These are phyloP conservation scores for Alternaria alternata DNA, from an alignment of 2,329 filamentous ascomycete species.

Conservation along the genomic window DNA sequence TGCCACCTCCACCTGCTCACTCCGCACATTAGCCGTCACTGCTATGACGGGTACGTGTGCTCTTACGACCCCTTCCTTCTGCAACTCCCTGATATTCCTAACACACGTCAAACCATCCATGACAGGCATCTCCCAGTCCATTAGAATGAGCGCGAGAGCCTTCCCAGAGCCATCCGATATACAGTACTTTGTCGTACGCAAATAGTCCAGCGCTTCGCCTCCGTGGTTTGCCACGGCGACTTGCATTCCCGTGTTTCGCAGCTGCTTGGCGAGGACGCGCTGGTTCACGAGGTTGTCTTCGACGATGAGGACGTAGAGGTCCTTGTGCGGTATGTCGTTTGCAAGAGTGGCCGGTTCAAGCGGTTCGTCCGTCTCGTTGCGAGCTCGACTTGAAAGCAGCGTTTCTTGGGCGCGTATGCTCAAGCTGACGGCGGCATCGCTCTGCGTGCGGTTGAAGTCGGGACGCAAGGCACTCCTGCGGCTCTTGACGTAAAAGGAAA, in stretches of 20 bases:
- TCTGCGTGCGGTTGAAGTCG: constrained; percentile 15
- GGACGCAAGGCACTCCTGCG: constrained; percentile 16
- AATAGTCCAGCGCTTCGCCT: constrained; percentile 48
- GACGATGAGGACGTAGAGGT: constrained; percentile 42
- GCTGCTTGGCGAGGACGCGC: constrained; percentile 51
- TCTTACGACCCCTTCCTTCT: constrained; percentile 28
- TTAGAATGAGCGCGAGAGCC: constrained; percentile 35
- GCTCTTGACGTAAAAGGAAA: constrained; percentile 44
- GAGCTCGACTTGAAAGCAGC: constrained; percentile 13
- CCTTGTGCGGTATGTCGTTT: constrained; percentile 8
- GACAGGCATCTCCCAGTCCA: constrained; percentile 48
- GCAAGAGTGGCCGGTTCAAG: neutral
- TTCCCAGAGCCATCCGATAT: constrained; percentile 15
- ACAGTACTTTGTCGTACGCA: constrained; percentile 39
- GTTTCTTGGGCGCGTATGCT: constrained; percentile 22
- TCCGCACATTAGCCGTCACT: constrained; percentile 47
- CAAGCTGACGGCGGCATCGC: constrained; percentile 9
- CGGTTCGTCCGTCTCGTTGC: constrained; percentile 7
- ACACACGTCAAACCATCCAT: constrained; percentile 44
- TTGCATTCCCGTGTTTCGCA: constrained; percentile 46
- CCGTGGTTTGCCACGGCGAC: constrained; percentile 52
- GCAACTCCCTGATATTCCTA: constrained; percentile 35
- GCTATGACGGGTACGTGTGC: constrained; percentile 43
- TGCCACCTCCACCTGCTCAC: constrained; percentile 41
- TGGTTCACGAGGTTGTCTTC: constrained; percentile 55